Evolutionary conservation across 441 rosid genomes (phyloP).

Genomic region (Pelargonium fulgidum): DNA sequence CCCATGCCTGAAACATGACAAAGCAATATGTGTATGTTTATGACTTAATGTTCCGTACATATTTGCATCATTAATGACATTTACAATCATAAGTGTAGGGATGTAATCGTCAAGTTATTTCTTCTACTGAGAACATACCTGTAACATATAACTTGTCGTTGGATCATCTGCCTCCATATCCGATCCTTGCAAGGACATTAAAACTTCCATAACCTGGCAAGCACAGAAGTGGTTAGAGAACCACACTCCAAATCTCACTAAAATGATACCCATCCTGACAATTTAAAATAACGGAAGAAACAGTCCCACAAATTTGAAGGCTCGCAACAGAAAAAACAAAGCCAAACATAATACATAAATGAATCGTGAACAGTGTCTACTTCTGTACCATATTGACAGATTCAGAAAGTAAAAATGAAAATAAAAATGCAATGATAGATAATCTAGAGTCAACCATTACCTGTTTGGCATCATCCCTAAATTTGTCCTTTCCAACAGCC

Average conservation of each 20-base stretch:
- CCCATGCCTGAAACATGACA: constrained; percentile 44
- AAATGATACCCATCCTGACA: neutral
- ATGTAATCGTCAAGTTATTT: neutral
- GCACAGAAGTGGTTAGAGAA: neutral
- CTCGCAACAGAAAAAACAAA: neutral
- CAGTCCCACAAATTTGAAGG: no score
- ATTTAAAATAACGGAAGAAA: no score
- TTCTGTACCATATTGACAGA: neutral
- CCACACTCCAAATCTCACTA: neutral
- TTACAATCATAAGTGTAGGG: neutral
- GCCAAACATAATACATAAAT: neutral
- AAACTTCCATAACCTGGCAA: constrained; percentile 43
- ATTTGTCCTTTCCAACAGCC: constrained; percentile 49
- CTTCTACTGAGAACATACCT: constrained; percentile 24
- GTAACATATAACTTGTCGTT: constrained; percentile 42
- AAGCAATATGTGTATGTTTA: neutral
- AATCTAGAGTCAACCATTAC: constrained; percentile 21
- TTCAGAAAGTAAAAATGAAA: neutral
- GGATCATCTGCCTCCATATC: constrained; percentile 43
- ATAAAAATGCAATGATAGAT: neutral
- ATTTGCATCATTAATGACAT: neutral
- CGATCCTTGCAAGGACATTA: constrained; percentile 42
- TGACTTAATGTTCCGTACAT: neutral
- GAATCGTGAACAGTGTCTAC: neutral
- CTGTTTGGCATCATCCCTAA: constrained; percentile 44